phyloP scores from a whole-genome alignment of 2,329 filamentous ascomycete species.

The Diaporthe citri region DNA sequence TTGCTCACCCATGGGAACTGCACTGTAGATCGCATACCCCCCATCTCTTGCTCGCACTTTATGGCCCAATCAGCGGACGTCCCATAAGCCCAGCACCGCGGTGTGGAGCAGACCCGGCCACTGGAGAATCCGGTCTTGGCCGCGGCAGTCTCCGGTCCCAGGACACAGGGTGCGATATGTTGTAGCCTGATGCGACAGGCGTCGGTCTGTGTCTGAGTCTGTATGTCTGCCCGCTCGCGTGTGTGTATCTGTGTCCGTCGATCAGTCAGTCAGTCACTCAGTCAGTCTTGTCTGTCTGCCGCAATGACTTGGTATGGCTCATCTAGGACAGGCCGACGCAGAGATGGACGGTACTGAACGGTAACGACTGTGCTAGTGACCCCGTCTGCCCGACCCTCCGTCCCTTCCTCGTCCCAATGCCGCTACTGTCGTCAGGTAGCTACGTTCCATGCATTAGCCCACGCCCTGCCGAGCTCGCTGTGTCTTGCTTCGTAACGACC shows the following conservation, averaged over 20 bases:
- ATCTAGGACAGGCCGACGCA: not conserved
- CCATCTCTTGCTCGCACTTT: conserved; percentile 14
- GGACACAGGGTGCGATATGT: conserved; percentile 9
- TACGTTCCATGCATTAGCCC: conserved; percentile 39
- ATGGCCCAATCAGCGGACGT: conserved; percentile 4
- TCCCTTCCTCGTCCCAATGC: not conserved
- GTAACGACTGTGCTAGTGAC: not conserved
- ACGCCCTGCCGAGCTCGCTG: conserved; percentile 25
- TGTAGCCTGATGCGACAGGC: conserved; percentile 8
- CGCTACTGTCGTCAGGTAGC: conserved; percentile 25
- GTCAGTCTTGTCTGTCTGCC: not conserved
- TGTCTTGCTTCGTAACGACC: conserved; percentile 32
- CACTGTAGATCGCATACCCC: conserved; percentile 5
- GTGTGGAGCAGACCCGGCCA: conserved; percentile 1
- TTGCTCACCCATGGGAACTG: not conserved
- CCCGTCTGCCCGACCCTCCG: not conserved
- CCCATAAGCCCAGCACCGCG: conserved; percentile 17
- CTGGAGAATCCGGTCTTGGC: conserved; percentile 3
- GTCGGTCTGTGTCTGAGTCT: not conserved
- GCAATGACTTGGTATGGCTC: conserved; percentile 3
- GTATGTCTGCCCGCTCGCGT: conserved; percentile 3
- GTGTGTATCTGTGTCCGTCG: not conserved
- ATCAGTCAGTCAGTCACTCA: not conserved
- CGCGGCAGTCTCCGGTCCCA: conserved; percentile 3
- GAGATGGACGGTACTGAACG: not conserved